phyloP scores from a whole-genome alignment of 2,329 filamentous ascomycete genomes.

The Penicillium hesseltinei region DNA sequence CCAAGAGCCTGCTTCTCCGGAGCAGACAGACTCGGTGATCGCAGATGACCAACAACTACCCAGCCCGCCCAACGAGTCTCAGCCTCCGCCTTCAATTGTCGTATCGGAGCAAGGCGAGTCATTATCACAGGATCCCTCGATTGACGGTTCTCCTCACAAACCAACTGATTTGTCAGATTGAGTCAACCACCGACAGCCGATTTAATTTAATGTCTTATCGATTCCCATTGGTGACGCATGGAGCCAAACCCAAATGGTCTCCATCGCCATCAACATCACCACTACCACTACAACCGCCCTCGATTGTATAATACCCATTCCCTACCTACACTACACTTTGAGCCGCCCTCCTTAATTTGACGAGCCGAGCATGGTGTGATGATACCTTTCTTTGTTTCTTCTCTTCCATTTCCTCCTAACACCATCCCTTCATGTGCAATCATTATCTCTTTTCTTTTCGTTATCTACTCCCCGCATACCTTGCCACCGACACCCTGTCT shows the following conservation, averaged over 20 bases:
- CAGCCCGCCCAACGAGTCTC: slow-evolving; percentile 26
- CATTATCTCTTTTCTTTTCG: slow-evolving; percentile 9
- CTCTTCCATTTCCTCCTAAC: neutral
- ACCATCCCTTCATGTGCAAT: slow-evolving; percentile 14
- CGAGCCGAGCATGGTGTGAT: slow-evolving; percentile 26
- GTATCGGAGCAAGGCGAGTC: slow-evolving; percentile 33
- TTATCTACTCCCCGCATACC: slow-evolving; percentile 14
- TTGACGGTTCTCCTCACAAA: slow-evolving; percentile 23
- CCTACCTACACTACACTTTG: slow-evolving; percentile 7
- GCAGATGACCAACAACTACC: slow-evolving; percentile 23
- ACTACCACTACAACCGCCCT: slow-evolving; percentile 16
- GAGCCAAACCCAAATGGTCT: slow-evolving; percentile 19
- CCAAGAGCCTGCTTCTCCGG: slow-evolving; percentile 33
- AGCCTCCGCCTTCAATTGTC: slow-evolving; percentile 36
- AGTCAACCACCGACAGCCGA: slow-evolving; percentile 6
- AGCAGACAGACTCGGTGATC: slow-evolving; percentile 21
- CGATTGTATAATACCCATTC: slow-evolving; percentile 28
- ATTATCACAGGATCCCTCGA: slow-evolving; percentile 20
- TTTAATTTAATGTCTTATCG: slow-evolving; percentile 37
- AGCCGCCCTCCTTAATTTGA: slow-evolving; percentile 16
- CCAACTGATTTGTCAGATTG: slow-evolving; percentile 28
- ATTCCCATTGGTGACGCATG: neutral
- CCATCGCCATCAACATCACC: slow-evolving; percentile 5
- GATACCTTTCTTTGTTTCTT: slow-evolving; percentile 19
- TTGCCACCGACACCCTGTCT: slow-evolving; percentile 1